These are phyloP conservation scores for Yamadazyma philogaea DNA, from an alignment of 805 yeast genomes.

Conservation along the genomic window DNA sequence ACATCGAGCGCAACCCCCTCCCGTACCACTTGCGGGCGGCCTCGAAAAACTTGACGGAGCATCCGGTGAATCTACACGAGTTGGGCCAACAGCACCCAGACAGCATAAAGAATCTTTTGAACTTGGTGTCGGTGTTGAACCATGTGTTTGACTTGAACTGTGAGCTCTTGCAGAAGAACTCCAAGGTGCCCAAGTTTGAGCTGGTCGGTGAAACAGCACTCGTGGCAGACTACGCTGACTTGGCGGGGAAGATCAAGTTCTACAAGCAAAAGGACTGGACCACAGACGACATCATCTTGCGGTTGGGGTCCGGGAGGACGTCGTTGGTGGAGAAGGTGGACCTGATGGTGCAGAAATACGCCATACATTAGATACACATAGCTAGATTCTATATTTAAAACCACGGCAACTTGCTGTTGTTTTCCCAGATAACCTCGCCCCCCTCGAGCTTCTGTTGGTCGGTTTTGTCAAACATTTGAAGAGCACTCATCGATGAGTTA, in stretches of 20 bases:
- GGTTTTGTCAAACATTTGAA: conserved; percentile 22
- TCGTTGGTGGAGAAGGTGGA: conserved; percentile 26
- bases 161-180: conserved; percentile 32
- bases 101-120: conserved; percentile 22
- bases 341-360: conserved; percentile 17
- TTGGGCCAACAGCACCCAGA: conserved; percentile 21
- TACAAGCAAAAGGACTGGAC: conserved; percentile 41
- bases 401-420: conserved; percentile 43
- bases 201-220: conserved; percentile 19
- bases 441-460: conserved; percentile 24
- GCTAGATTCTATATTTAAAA: conserved; percentile 29
- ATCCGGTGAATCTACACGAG: conserved; percentile 36
- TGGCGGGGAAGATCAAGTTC: conserved; percentile 23
- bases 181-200: conserved; percentile 35
- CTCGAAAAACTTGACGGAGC: conserved; percentile 29
- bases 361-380: neutral
- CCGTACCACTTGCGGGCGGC: conserved; percentile 45
- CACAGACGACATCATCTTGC: conserved; percentile 34
- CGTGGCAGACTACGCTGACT: conserved; percentile 19
- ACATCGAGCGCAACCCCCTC: conserved; percentile 47
- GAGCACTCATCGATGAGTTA: conserved; percentile 37
- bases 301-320: conserved; percentile 21
- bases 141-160: conserved; percentile 31
- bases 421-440: conserved; percentile 38
- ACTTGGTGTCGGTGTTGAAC: conserved; percentile 27